Evolutionary conservation across 805 yeast species (phyloP), one percentile per base, ranked within the genome.

Genomic region (Saccharomyces kudriavzevii): DNA sequence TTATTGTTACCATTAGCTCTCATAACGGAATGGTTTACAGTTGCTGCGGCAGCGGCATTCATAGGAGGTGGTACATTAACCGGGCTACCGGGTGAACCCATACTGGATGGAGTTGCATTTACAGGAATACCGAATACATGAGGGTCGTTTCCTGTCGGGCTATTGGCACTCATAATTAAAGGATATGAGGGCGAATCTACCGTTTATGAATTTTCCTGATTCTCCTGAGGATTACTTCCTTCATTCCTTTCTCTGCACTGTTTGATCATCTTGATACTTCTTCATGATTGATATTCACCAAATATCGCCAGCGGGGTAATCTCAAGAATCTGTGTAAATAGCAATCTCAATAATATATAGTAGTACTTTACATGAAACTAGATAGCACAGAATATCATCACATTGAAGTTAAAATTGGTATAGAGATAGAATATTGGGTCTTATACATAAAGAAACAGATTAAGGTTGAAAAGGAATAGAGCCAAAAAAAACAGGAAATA

Each of bases 1-100:
- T 25, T 58, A 65, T 54, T 58, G 64, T 17, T 59, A 60, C 2
- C 57, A 64, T 27, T 57, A 65, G 30, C 57, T 57, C 48, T 62
- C 43, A 35, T 17, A 35, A 35, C 43, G 8, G 43, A 24, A 35
- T 35, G 43, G 57, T 22, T 59, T 22, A 55, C 47, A 61, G 64
- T 11, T 49, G 57, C 26, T 50, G 57, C 47, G 48, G 43, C 11
- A 17, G 43, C 5, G 11, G 43, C 5, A 9, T 35, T 35, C 43
- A 35, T 20, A 17, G 40, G 40, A 25, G 54, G 30, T 30, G 52
- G 55, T 3, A 54, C 48, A 26, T 53, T 54, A 0, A 52, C 57
- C 1, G 60, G 57, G 8, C 56, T 58, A 10, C 61, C 61, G 10
- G 51, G 45, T 6, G 56, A 45, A 31, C 51, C 48, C 31, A 46